These are phyloP conservation scores for Phytophthora crassamura DNA, from an alignment of 352 stramenopile species.

Conservation along the genomic window DNA sequence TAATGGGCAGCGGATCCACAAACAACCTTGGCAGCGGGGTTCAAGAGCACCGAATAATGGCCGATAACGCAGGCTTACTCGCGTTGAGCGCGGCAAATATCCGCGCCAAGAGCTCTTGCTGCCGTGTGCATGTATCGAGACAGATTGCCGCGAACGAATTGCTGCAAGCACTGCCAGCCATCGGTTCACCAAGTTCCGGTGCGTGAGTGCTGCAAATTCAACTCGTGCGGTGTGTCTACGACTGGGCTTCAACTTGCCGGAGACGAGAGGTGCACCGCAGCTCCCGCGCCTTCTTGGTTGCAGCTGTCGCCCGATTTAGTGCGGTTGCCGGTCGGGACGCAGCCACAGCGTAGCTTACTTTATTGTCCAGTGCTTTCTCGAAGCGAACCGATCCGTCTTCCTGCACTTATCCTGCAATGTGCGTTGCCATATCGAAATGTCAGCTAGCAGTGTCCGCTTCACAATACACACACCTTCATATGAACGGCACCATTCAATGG, in stretches of 20 bases:
- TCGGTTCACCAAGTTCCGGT: background rate
- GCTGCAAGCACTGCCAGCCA: slow-evolving; percentile 18
- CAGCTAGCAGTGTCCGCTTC: too few species aligned
- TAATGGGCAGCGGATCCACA: too few species aligned
- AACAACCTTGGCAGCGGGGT: too few species aligned
- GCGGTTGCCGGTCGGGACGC: background rate
- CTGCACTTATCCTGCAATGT: too few species aligned
- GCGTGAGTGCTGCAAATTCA: too few species aligned
- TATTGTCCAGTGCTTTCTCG: too few species aligned
- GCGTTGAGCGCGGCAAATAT: slow-evolving; percentile 12
- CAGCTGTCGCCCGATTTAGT: background rate
- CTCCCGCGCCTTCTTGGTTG: background rate
- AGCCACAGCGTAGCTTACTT: too few species aligned
- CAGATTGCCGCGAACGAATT: slow-evolving; percentile 23
- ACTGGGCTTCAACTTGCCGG: slow-evolving; percentile 6
- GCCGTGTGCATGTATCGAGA: background rate
- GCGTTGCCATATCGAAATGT: too few species aligned
- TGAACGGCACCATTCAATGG: too few species aligned
- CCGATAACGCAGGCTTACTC: background rate
- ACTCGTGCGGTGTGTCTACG: too few species aligned
- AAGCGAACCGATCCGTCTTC: too few species aligned
- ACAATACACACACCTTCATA: too few species aligned
- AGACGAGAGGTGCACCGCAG: slow-evolving; percentile 11
- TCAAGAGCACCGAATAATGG: background rate
- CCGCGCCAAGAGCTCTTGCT: slow-evolving; percentile 3